Percentiles rank a stretch among this genome's conserved stretches.
These are phyloP conservation scores for Phytophthora sp. DNA, from an alignment of 352 stramenopile species.

Conservation along the genomic window DNA sequence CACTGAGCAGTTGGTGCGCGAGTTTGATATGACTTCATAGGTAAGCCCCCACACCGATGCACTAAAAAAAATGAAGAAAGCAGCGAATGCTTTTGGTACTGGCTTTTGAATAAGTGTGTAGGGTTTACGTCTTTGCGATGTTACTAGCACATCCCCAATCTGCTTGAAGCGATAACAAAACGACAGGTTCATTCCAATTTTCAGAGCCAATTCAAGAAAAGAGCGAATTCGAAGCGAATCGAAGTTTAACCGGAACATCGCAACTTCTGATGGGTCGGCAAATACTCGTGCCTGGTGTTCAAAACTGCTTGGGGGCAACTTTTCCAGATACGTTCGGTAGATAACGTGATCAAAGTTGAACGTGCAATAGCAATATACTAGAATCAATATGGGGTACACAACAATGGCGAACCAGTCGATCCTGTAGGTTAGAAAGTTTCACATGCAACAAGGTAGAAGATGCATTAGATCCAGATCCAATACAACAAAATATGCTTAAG, in stretches of 20 bases:
- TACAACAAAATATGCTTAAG: too few relatives aligned
- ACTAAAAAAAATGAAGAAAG: slow-evolving; percentile 1
- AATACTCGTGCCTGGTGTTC: slow-evolving; percentile 14
- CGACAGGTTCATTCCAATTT: slow-evolving; percentile 17
- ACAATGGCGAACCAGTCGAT: slow-evolving; percentile 28
- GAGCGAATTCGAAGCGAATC: slow-evolving; percentile 28
- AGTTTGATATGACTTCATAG: neutral
- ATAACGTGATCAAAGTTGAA: slow-evolving; percentile 25
- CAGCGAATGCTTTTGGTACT: slow-evolving; percentile 2
- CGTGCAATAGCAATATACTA: slow-evolving; percentile 14
- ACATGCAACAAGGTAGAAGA: too few relatives aligned
- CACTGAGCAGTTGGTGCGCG: neutral
- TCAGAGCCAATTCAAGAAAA: slow-evolving; percentile 12
- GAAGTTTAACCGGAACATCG: slow-evolving; percentile 22
- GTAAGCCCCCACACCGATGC: neutral
- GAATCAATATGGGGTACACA: slow-evolving; percentile 14
- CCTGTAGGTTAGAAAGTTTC: neutral
- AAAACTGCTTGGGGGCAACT: slow-evolving; percentile 14
- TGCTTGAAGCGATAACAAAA: slow-evolving; percentile 24
- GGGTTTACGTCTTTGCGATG: neutral
- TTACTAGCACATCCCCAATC: slow-evolving; percentile 1
- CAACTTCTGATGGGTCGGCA: slow-evolving; percentile 17
- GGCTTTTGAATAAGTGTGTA: too few relatives aligned
- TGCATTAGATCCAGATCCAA: too few relatives aligned
- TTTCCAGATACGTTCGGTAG: slow-evolving; percentile 2